phyloP scores from a whole-genome alignment of 23 red algal genomes.

The Gracilaria domingensis region DNA sequence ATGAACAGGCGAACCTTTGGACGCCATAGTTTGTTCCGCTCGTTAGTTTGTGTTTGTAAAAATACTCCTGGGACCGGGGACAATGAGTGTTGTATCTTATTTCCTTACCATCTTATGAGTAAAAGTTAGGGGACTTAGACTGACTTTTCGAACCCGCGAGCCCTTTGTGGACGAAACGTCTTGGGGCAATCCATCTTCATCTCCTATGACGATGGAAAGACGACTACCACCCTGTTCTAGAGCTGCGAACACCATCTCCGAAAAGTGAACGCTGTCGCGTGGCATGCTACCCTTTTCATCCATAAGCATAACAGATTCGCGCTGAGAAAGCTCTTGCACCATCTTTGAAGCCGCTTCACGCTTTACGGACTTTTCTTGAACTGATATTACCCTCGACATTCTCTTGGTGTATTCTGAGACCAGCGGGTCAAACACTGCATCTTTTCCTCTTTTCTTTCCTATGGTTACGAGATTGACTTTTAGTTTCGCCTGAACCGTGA shows the following conservation, averaged over 20 bases:
- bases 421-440: conserved; percentile 44
- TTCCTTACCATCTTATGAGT: conserved; percentile 87
- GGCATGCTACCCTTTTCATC: conserved; percentile 59
- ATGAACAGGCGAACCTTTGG: conserved; percentile 76
- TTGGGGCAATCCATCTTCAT: conserved; percentile 64
- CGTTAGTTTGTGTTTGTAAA: conserved; percentile 34
- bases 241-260: conserved; percentile 56
- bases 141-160: conserved; percentile 44
- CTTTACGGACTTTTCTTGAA: conserved; percentile 41
- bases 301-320: conserved; percentile 57
- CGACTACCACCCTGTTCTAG: conserved; percentile 61
- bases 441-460: conserved; percentile 57
- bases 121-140: conserved; percentile 84
- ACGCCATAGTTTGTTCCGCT: neutral
- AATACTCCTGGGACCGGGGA: neutral
- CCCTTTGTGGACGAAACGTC: neutral
- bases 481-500: conserved; percentile 19
- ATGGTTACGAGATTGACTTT: conserved; percentile 67
- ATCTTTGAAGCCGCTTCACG: conserved; percentile 30
- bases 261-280: conserved; percentile 66
- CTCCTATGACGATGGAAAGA: conserved; percentile 83
- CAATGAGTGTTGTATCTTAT: neutral
- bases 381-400: conserved; percentile 41
- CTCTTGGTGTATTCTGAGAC: conserved; percentile 51
- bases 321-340: conserved; percentile 3